Conservation (phyloP, 495 filamentous ascomycete genomes). For the Bacidia rubella region DNA sequence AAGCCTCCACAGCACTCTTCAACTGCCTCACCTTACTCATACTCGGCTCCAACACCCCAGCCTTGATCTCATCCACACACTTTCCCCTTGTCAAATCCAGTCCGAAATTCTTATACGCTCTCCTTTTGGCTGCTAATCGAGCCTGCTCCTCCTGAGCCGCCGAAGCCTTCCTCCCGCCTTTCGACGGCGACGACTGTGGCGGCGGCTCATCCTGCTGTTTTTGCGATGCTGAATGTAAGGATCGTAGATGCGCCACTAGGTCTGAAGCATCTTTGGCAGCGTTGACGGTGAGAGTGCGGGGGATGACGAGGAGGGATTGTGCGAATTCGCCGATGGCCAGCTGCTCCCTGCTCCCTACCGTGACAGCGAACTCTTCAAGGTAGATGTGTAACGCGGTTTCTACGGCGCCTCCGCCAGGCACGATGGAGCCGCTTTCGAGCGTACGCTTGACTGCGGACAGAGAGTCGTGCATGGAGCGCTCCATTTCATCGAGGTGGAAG, state of each 20-base stretch:
- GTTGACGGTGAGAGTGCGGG: slow-evolving; percentile 93
- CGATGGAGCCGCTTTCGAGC: slow-evolving; percentile 89
- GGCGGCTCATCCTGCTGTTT: slow-evolving; percentile 65
- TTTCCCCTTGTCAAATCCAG: slow-evolving; percentile 81
- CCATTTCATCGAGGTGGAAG: slow-evolving; percentile 97
- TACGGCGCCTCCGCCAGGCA: slow-evolving; percentile 90
- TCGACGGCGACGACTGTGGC: slow-evolving; percentile 15
- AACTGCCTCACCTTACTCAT: slow-evolving; percentile 98
- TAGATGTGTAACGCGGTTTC: slow-evolving; percentile 99
- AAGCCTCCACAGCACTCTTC: slow-evolving; percentile 97
- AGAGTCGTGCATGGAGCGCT: slow-evolving; percentile 93
- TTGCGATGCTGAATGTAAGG: slow-evolving; percentile 87
- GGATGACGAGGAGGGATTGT: slow-evolving; percentile 82
- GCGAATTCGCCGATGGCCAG: slow-evolving; percentile 97
- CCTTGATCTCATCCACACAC: slow-evolving; percentile 87
- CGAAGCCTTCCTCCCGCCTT: slow-evolving; percentile 7
- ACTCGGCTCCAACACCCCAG: slow-evolving; percentile 88
- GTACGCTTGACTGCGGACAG: slow-evolving; percentile 94
- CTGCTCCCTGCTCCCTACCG: slow-evolving; percentile 93
- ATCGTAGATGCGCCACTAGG: slow-evolving; percentile 88
- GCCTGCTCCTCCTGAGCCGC: slow-evolving; percentile 38
- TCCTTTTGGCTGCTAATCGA: slow-evolving; percentile 77
- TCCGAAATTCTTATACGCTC: slow-evolving; percentile 97
- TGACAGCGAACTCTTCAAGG: slow-evolving; percentile 97
- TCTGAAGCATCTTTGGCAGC: slow-evolving; percentile 92